phyloP scores from a whole-genome alignment of 768 basidiomycete genomes.

The Postia placenta region DNA sequence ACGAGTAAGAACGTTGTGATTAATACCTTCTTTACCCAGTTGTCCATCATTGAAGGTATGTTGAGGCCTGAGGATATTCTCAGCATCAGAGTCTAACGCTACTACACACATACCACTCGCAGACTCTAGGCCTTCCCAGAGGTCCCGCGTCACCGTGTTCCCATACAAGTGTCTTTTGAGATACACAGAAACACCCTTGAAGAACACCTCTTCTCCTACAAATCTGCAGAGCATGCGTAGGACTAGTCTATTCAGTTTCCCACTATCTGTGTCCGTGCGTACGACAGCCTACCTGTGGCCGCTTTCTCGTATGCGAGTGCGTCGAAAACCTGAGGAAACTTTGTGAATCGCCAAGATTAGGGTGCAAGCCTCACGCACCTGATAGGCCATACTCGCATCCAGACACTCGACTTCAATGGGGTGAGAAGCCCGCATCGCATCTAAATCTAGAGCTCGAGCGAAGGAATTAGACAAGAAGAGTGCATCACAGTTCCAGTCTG shows the following conservation, averaged over 20 bases:
- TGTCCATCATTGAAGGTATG: slow-evolving; percentile 77
- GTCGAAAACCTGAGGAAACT: slow-evolving; percentile 69
- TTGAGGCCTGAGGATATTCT: slow-evolving; percentile 41
- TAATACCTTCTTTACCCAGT: slow-evolving; percentile 79
- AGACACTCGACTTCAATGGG: slow-evolving; percentile 90
- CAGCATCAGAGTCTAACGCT: not conserved
- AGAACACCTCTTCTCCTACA: slow-evolving; percentile 86
- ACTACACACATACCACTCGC: slow-evolving; percentile 49
- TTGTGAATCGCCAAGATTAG: not conserved
- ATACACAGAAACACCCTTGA: slow-evolving; percentile 85
- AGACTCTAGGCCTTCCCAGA: slow-evolving; percentile 80
- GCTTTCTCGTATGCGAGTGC: slow-evolving; percentile 83
- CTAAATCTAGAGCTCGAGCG: slow-evolving; percentile 70
- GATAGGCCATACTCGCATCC: slow-evolving; percentile 79
- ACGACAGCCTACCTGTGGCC: slow-evolving; percentile 50
- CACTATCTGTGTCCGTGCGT: not conserved
- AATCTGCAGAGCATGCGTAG: slow-evolving; percentile 87
- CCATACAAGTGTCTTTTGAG: slow-evolving; percentile 82
- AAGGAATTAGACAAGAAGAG: slow-evolving; percentile 78
- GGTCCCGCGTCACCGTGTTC: slow-evolving; percentile 77
- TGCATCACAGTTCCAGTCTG: slow-evolving; percentile 82
- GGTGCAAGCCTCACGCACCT: slow-evolving; percentile 31
- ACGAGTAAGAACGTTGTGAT: no score
- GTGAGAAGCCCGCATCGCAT: slow-evolving; percentile 84
- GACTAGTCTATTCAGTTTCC: no score